Evolutionary conservation across 192 early-diverging fungal genomes (phyloP), one percentile per base, ranked within the genome.

Genomic region (Coemansia sp.): DNA sequence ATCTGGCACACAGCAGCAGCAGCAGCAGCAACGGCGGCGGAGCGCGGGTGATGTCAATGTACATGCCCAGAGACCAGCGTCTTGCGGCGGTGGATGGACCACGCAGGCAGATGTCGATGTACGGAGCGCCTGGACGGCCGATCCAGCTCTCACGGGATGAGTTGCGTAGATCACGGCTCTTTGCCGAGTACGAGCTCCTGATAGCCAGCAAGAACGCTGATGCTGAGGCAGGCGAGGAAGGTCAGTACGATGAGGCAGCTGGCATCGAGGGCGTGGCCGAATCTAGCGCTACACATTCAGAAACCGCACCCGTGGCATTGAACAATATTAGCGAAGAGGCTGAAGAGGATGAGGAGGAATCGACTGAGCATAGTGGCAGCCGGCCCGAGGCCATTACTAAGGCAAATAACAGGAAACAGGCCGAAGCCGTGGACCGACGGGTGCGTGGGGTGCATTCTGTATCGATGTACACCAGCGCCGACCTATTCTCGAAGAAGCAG

Each of bases 61-160:
- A 70, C 53, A 66, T 76, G 39, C 49, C 66, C 5, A 70, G 34
- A 36, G 57, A 35, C 57, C 65, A 62, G 51, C 68, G 14, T 20
- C 60, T 48, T 43, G 43, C 33, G 16, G 55, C 63, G 15, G 34
- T 64, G n/a, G 35, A 49, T 26, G 64, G 63, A 14, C 23, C 20
- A 18, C 69, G 67, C 58, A 62, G 69, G 20, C 69, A 64, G 41
- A 72, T 81, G 66, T 75, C 78, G 10, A 67, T 76, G 78, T 76
- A 60, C 73, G 61, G 58, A 21, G 57, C 72, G 49, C 57, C 72
- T 2, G 34, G 21, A 1, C 70, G 79, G 18, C 67, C 60, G 11
- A 67, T 75, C 34, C 74, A 69, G 41, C 71, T 82, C 12, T 82
- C 79, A 58, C 79, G 79, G 18, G 79, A 82, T 65, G 79, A 82